Evolutionary conservation across 371 early-diverging fungal genomes (phyloP).

Genomic region (Rhizopus arrhizus): DNA sequence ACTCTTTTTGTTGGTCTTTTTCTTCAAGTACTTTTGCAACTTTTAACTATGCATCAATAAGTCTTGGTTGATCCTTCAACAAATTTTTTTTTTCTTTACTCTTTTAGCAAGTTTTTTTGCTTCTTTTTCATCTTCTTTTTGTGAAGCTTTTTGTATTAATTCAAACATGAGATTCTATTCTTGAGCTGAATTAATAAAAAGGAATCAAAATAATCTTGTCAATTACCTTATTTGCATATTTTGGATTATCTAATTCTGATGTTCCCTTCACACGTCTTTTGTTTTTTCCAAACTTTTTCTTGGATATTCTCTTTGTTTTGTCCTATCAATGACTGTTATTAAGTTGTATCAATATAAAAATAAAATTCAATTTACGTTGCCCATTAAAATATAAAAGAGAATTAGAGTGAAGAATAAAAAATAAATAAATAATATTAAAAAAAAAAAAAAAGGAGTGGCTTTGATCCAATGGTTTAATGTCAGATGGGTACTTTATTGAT

Average conservation of each 20-base stretch:
- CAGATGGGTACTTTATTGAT: too few species aligned
- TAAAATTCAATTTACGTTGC: neutral
- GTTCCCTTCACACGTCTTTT: slow-evolving; percentile 23
- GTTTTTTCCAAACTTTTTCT: slow-evolving; percentile 6
- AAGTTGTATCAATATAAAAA: neutral
- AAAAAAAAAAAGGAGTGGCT: neutral
- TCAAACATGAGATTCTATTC: slow-evolving; percentile 23
- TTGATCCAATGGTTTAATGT: neutral
- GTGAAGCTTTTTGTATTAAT: slow-evolving; percentile 24
- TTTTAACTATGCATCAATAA: neutral
- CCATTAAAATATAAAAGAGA: neutral
- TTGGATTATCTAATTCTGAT: slow-evolving; percentile 32
- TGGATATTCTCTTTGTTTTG: slow-evolving; percentile 10
- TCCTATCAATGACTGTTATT: neutral
- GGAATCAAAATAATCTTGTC: neutral
- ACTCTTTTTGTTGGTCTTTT: slow-evolving; percentile 21
- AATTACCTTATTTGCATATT: slow-evolving; percentile 19
- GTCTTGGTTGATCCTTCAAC: neutral
- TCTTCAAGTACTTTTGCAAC: slow-evolving; percentile 29
- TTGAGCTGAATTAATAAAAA: neutral
- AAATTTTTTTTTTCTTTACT: neutral
- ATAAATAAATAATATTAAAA: neutral
- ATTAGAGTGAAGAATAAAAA: neutral
- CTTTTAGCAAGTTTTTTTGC: slow-evolving; percentile 24
- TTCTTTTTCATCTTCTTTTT: slow-evolving; percentile 23